Evolutionary conservation across 305 asterid species (phyloP), one percentile per base, ranked within the genome.

Genomic region (Coffea humblotiana): DNA sequence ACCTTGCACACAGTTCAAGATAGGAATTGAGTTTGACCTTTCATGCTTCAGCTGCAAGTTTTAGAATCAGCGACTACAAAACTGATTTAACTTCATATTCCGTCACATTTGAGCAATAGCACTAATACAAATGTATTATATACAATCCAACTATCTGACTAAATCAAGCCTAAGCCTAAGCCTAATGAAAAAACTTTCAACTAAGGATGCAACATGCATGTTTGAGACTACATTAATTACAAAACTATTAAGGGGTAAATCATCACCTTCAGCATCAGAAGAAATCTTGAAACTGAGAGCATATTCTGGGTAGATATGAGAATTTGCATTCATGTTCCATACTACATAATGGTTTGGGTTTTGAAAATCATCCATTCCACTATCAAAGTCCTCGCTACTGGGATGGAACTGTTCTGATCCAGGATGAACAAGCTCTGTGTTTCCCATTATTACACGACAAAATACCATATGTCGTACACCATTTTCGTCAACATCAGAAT

Each of bases 371-470:
- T 88, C 91, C 54, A 86, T 83, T 68, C 91, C 91, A 82, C 86
- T 86, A 75, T 88, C 91, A n/a, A 80, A 88, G 65, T 81, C 85
- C 82, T 84, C 89, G 29, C 49, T 76, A 66, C 89, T 88, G 47
- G 91, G 89, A 77, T 86, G 81, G 75, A 82, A 86, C 74, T 88
- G 91, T 70, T 84, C 65, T 35, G 85, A 84, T 56, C 89, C 91
- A 49, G 76, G 84, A 73, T 21, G 79, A 81, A 88, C 74, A 70
- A 78, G 83, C 86, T 88, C 91, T 79, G 51, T 80, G 78, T 78
- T 88, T 76, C 91, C 91, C 88, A 88, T 80, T 76, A 88, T 86
- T 61, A 88, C 88, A 76, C 84, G 89, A 68, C 91, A 88, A 67
- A 88, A 80, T 69, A 88, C 63, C 88, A 88, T 83, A 75, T 84